Evolutionary conservation across 2,329 filamentous ascomycete genomes (phyloP).

Genomic region (Epichloe elymi): DNA sequence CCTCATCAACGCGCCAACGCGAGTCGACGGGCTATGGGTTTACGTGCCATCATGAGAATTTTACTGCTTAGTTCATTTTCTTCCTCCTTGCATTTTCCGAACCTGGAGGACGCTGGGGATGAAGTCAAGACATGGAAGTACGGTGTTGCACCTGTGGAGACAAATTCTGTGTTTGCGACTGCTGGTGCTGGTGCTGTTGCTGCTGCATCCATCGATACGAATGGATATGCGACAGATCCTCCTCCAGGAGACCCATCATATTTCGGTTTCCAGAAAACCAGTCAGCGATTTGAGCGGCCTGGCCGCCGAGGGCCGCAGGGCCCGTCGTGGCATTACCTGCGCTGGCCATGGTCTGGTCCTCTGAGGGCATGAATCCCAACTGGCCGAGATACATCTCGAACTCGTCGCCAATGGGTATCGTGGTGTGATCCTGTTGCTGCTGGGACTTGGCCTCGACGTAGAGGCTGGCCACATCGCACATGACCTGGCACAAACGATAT

Average conservation of each 20-base stretch:
- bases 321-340: conserved; percentile 8
- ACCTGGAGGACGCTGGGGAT: not conserved
- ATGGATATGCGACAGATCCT: conserved; percentile 38
- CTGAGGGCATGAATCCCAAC: conserved; percentile 43
- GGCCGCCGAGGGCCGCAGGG: conserved; percentile 15
- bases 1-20: not conserved
- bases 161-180: conserved; percentile 1
- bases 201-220: conserved; percentile 22
- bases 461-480: conserved; percentile 45
- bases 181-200: not conserved
- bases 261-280: conserved; percentile 56
- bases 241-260: conserved; percentile 51
- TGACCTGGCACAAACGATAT: conserved; percentile 47
- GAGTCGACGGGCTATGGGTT: not conserved
- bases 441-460: conserved; percentile 48
- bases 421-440: conserved; percentile 31
- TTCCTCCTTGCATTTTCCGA: not conserved
- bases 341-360: conserved; percentile 17
- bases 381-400: conserved; percentile 54
- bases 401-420: conserved; percentile 40
- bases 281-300: conserved; percentile 40
- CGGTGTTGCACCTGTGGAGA: not conserved
- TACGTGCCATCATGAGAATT: not conserved
- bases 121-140: not conserved
- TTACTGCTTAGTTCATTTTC: not conserved